Evolutionary conservation across 2,329 filamentous ascomycete species (phyloP).

Genomic region (Lachnellula suecica): DNA sequence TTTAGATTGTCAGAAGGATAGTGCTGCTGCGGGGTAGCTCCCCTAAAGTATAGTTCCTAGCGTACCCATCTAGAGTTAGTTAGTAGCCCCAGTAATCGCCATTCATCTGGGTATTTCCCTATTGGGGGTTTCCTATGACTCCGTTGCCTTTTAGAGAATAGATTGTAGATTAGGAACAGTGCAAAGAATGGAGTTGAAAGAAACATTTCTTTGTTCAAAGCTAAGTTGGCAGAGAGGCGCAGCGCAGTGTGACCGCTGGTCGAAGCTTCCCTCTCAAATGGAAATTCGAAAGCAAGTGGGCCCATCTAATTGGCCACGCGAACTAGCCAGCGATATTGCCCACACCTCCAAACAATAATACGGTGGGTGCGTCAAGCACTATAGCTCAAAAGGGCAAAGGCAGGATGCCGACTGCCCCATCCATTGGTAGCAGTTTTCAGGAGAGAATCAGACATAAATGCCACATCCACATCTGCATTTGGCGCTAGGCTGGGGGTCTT

Average conservation of each 20-base stretch:
- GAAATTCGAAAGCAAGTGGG: neutral
- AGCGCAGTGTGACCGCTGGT: constrained; percentile 3
- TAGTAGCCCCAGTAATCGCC: neutral
- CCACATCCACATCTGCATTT: too few species aligned
- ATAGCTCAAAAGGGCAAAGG: neutral
- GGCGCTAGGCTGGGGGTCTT: neutral
- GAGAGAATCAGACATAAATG: constrained; percentile 1
- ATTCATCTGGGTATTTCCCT: neutral
- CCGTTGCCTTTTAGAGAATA: neutral
- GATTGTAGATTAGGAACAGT: neutral
- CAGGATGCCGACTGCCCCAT: neutral
- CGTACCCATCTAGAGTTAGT: neutral
- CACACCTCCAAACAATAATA: neutral
- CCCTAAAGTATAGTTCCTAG: neutral
- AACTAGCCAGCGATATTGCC: neutral
- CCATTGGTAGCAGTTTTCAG: neutral
- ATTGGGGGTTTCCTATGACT: neutral
- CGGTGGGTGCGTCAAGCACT: neutral
- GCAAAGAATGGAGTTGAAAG: neutral
- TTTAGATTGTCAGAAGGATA: constrained; percentile 3
- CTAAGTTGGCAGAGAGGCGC: neutral
- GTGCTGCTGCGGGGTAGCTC: neutral
- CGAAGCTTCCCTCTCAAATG: neutral
- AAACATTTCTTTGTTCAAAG: neutral
- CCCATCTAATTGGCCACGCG: neutral